A percentile compares a stretch with the other conserved stretches of the same genome.
Evolutionary conservation across 257 asterid species (phyloP).

Genomic region (Solanum pimpinellifolium): DNA sequence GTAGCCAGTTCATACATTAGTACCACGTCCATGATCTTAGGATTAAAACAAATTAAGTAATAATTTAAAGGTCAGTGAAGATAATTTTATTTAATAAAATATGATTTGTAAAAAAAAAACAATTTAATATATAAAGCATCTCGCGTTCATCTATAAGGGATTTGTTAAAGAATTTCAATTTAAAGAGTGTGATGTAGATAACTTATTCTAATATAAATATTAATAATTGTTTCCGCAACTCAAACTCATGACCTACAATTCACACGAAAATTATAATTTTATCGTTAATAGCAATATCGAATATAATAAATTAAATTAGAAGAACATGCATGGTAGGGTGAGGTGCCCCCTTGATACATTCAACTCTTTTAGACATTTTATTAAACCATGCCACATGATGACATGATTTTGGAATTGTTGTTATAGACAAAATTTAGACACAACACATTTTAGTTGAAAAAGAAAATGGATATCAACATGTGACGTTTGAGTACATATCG

Average conservation of each 20-base stretch:
- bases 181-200: background rate
- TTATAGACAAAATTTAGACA: background rate
- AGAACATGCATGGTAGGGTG: background rate
- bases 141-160: rapidly evolving
- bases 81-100: too few species aligned
- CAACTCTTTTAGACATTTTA: background rate
- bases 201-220: too few species aligned
- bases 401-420: background rate
- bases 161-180: too few species aligned
- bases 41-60: too few species aligned
- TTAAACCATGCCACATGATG: background rate
- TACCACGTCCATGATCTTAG: too few species aligned
- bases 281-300: rapidly evolving
- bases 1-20: too few species aligned
- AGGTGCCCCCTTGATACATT: background rate
- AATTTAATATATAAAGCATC: background rate
- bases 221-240: too few species aligned
- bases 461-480: too few species aligned
- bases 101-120: too few species aligned
- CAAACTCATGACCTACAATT: too few species aligned
- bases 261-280: too few species aligned
- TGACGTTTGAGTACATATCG: too few species aligned
- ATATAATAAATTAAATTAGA: background rate
- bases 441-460: background rate
- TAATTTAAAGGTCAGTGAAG: background rate